These are phyloP conservation scores for Collybiopsis luxurians DNA, from an alignment of 768 basidiomycete genomes.

Conservation along the genomic window DNA sequence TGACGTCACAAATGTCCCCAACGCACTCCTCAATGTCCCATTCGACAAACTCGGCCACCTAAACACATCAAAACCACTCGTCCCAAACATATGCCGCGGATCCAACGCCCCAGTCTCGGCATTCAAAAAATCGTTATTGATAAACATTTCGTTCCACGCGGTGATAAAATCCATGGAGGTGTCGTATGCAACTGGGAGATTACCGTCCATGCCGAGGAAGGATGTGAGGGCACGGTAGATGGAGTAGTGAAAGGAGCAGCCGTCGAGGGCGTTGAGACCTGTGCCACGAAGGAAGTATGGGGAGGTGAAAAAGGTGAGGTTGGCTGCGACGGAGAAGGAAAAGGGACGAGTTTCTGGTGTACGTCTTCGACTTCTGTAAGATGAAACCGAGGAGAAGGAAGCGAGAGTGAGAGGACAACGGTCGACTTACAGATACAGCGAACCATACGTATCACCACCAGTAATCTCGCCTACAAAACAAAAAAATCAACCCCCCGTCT, in stretches of 20 bases:
- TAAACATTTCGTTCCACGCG: constrained; percentile 91
- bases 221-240: constrained; percentile 84
- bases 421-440: constrained; percentile 71
- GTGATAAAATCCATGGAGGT: constrained; percentile 78
- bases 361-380: constrained; percentile 80
- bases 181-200: constrained; percentile 87
- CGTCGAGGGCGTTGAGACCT: constrained; percentile 62
- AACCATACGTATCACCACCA: constrained; percentile 87
- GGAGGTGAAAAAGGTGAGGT: constrained; percentile 54
- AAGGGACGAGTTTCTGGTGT: constrained; percentile 69
- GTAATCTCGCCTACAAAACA: too few species aligned
- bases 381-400: neutral
- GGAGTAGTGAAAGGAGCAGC: constrained; percentile 91
- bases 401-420: constrained; percentile 10
- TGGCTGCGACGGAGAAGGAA: constrained; percentile 66
- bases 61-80: constrained; percentile 93
- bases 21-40: constrained; percentile 70
- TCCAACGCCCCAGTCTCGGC: constrained; percentile 61
- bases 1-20: constrained; percentile 77
- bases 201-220: constrained; percentile 95
- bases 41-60: constrained; percentile 89
- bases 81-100: constrained; percentile 86
- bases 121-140: constrained; percentile 85
- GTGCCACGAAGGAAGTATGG: constrained; percentile 80
- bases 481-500: too few species aligned